A percentile compares a stretch with the other conserved stretches of the same genome.
phyloP scores from a whole-genome alignment of 306 rosid genomes.

The Cicer bijugum region DNA sequence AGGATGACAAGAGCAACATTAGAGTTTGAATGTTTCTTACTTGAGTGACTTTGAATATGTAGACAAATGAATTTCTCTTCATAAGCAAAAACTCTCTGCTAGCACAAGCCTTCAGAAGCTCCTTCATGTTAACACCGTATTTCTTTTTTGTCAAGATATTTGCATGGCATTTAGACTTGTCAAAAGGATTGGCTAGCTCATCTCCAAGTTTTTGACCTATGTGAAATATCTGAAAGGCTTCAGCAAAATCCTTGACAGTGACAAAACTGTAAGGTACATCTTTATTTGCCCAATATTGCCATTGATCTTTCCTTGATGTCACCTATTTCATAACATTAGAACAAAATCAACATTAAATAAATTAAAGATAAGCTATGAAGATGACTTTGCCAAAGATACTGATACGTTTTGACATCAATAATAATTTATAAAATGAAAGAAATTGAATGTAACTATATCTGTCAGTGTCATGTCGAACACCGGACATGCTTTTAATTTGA shows the following conservation, averaged over 20 bases:
- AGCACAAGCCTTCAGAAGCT: constrained; percentile 70
- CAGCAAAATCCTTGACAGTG: constrained; percentile 64
- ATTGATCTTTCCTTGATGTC: constrained; percentile 72
- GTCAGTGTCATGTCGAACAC: too few species aligned
- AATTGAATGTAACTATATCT: too few species aligned
- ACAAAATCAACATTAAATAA: constrained; percentile 15
- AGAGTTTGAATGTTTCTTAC: constrained; percentile 55
- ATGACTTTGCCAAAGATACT: too few species aligned
- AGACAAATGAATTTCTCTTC: constrained; percentile 84
- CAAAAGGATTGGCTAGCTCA: constrained; percentile 72
- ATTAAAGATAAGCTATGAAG: background rate
- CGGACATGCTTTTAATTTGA: too few species aligned
- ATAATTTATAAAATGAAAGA: too few species aligned
- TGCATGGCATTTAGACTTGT: constrained; percentile 66
- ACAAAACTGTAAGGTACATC: constrained; percentile 76
- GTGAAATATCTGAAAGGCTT: constrained; percentile 74
- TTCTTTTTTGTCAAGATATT: constrained; percentile 67
- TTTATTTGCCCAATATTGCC: constrained; percentile 76
- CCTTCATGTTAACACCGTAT: constrained; percentile 72
- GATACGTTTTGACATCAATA: too few species aligned
- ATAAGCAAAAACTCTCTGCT: constrained; percentile 82
- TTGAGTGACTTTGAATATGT: constrained; percentile 68
- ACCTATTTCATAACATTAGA: constrained; percentile 46
- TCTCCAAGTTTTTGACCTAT: constrained; percentile 78
- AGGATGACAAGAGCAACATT: background rate